Base-by-base conservation (phyloP, 1,284 basidiomycete species). In the Sporisorium scitamineum region DNA sequence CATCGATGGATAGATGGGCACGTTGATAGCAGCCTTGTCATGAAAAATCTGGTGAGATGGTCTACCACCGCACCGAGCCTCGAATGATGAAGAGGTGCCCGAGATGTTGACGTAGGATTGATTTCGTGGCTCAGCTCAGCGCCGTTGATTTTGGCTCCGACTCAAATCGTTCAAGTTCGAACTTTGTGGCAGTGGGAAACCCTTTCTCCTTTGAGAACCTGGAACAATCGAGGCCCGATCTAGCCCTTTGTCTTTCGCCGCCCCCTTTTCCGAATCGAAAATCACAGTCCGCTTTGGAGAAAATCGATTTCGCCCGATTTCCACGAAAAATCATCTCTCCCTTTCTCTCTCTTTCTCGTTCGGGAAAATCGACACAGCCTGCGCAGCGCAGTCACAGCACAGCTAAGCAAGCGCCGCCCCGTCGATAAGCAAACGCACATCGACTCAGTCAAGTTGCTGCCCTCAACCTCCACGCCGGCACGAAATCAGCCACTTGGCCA, bases 361-460 rank as follows among this genome's bases (percentile, higher is more conserved):
- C 41, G 50, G 56, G 27, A 54, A 34, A 24, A 52, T 18, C 34
- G 26, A 39, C 61, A 44, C 47, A 44, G 54, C 47, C 37, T 18
- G 37, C 37, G 14, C 57, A 44, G 39, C 48, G 22, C 34, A 39
- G 20, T 24, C 1, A 4, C 50, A 47, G 20, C 51, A 32, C 41
- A 61, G 41, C 41, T 31, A 44, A 51, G 32, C 41, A 8, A 29
- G 29, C 10, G 39, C 8, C 34, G 37, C 42, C 13, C 26, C 47
- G n/a, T 29, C 54, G 62, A 64, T 58, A 53, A 64, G 62, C 54
- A 57, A 37, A 26, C 44, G 44, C 51, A 26, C 45, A 64, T 31
- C 55, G 54, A 64, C 61, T 58, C 55, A 65, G 64, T 53, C 48
- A 11, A 20, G 42, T 27, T 42, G 16, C 54, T 50, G 34, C 29